Evolutionary conservation across 495 filamentous ascomycete genomes (phyloP).

Genomic region (Aspergillus olivimuriae): DNA sequence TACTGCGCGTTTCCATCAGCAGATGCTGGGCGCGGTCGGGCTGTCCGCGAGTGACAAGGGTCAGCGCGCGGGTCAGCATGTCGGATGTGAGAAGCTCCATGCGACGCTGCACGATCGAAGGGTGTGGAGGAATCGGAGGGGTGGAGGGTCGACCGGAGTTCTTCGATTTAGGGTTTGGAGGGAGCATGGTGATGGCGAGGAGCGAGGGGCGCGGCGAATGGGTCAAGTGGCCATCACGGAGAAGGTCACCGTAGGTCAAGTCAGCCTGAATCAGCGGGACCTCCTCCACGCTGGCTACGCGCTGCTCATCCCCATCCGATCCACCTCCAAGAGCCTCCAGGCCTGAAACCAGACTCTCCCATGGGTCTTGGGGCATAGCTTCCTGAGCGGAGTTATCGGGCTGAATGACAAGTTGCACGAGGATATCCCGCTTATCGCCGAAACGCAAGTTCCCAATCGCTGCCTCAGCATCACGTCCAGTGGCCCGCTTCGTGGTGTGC

Average conservation of each 20-base stretch:
- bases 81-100: slow-evolving; percentile 99
- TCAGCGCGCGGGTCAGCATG: slow-evolving; percentile 91
- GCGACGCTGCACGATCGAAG: slow-evolving; percentile 88
- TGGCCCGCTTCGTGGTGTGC: slow-evolving; percentile 96
- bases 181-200: slow-evolving; percentile 98
- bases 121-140: slow-evolving; percentile 91
- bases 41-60: slow-evolving; percentile 83
- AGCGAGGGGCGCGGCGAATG: slow-evolving; percentile 86
- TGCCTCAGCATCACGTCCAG: slow-evolving; percentile 90
- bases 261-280: slow-evolving; percentile 95
- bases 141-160: slow-evolving; percentile 51
- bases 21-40: slow-evolving; percentile 91
- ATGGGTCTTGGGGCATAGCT: slow-evolving; percentile 82
- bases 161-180: slow-evolving; percentile 57
- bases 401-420: slow-evolving; percentile 89
- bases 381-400: slow-evolving; percentile 86
- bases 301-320: slow-evolving; percentile 78
- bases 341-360: slow-evolving; percentile 95
- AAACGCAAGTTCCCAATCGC: slow-evolving; percentile 89
- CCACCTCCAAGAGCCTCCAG: slow-evolving; percentile 93
- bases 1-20: slow-evolving; percentile 86
- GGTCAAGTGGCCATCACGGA: slow-evolving; percentile 81
- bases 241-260: slow-evolving; percentile 86
- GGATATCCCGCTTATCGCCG: slow-evolving; percentile 94
- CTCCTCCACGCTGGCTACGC: slow-evolving; percentile 84